phyloP scores from a whole-genome alignment of 768 basidiomycete genomes.

The Boletus pseudopeckii region DNA sequence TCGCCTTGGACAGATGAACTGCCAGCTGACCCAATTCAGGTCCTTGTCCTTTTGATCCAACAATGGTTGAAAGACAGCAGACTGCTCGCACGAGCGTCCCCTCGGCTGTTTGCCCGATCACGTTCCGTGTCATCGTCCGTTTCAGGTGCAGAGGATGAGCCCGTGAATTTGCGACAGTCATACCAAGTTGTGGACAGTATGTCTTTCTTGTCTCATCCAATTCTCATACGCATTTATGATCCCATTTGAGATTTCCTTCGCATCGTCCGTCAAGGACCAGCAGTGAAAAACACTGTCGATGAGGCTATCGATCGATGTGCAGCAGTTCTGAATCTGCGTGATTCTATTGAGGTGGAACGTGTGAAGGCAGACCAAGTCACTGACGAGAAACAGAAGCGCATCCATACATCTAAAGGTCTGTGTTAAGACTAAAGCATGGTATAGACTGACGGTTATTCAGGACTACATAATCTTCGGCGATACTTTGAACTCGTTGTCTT shows the following conservation, averaged over 20 bases:
- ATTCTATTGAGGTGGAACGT: conserved; percentile 83
- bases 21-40: conserved; percentile 36
- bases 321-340: conserved; percentile 78
- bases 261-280: conserved; percentile 81
- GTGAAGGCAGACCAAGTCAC: conserved; percentile 71
- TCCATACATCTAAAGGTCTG: conserved; percentile 69
- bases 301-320: conserved; percentile 85
- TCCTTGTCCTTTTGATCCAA: conserved; percentile 79
- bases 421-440: neutral
- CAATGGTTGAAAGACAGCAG: conserved; percentile 64
- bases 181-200: conserved; percentile 89
- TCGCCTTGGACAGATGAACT: neutral
- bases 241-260: conserved; percentile 63
- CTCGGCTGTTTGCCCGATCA: conserved; percentile 32
- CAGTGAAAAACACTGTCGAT: conserved; percentile 84
- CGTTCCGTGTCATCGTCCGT: conserved; percentile 43
- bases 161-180: conserved; percentile 48
- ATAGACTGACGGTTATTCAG: conserved; percentile 34
- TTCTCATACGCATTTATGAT: conserved; percentile 1
- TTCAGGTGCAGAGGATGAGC: conserved; percentile 29
- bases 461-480: conserved; percentile 74
- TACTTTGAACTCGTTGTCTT: conserved; percentile 87
- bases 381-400: conserved; percentile 66
- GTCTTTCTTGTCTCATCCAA: conserved; percentile 17
- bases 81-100: conserved; percentile 29